A percentile compares a stretch with the other conserved stretches of the same genome.
Evolutionary conservation across 2,329 filamentous ascomycete species (phyloP).

Genomic region (Sclerotinia subarctica): DNA sequence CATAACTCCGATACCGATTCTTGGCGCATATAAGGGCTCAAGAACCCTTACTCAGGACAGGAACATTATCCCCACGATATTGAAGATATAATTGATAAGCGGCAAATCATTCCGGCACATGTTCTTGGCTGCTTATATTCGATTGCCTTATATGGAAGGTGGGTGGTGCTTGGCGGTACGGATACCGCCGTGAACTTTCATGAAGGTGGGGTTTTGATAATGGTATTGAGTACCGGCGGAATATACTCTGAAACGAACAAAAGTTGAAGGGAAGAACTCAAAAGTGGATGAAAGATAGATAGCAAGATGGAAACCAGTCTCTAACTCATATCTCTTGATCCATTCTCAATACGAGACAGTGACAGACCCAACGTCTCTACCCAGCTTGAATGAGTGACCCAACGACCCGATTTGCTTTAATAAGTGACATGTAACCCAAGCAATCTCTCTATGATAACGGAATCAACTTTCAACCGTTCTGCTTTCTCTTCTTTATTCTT

Average conservation of each 20-base stretch:
- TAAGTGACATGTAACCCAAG: background rate
- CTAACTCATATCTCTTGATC: background rate
- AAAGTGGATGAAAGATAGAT: background rate
- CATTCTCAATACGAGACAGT: background rate
- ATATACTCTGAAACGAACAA: background rate
- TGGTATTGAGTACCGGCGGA: background rate
- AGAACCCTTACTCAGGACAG: background rate
- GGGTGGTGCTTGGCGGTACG: conserved; percentile 11
- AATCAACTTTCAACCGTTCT: background rate
- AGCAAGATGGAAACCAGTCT: background rate
- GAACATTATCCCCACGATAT: background rate
- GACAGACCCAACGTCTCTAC: background rate
- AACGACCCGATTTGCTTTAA: background rate
- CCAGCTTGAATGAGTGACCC: background rate
- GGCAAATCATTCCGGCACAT: conserved; percentile 9
- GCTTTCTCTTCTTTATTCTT: background rate
- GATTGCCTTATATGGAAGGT: background rate
- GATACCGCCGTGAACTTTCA: background rate
- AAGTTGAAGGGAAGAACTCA: background rate
- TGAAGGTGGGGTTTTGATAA: background rate
- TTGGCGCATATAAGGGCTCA: background rate
- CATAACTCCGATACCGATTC: background rate
- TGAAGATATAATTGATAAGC: conserved; percentile 8
- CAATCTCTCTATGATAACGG: background rate
- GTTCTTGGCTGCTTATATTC: conserved; percentile 1